Percentiles rank a stretch among this genome's conserved stretches.
Evolutionary conservation across 768 basidiomycete species (phyloP).

Genomic region (Russula ochroleuca): DNA sequence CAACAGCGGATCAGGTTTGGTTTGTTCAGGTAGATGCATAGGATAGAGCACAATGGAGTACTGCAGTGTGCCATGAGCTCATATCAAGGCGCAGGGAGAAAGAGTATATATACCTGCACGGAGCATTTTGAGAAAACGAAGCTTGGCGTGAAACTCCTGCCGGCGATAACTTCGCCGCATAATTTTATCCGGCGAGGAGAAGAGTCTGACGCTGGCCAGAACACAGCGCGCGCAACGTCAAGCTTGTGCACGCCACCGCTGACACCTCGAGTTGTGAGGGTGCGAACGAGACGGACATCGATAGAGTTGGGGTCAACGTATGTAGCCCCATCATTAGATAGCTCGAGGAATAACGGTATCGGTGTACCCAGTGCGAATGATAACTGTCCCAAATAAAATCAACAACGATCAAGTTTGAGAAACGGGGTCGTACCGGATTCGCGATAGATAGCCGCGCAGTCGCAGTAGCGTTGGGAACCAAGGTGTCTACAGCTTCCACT

Average conservation of each 20-base stretch:
- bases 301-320: constrained; percentile 1
- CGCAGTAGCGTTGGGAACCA: not conserved
- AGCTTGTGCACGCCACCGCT: constrained; percentile 1
- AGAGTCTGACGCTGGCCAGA: constrained; percentile 13
- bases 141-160: constrained; percentile 11
- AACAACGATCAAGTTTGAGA: not conserved
- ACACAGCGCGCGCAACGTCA: constrained; percentile 15
- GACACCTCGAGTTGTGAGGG: constrained; percentile 7
- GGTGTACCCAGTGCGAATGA: constrained; percentile 21
- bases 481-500: constrained; percentile 10
- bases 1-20: constrained; percentile 14
- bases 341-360: constrained; percentile 20
- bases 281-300: constrained; percentile 22
- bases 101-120: constrained; percentile 6
- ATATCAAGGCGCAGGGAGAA: not conserved
- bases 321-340: not conserved
- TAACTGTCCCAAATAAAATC: constrained; percentile 9
- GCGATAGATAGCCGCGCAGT: constrained; percentile 18
- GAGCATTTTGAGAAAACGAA: constrained; percentile 20
- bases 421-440: constrained; percentile 9
- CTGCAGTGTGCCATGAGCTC: constrained; percentile 9
- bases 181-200: constrained; percentile 4
- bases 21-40: not conserved
- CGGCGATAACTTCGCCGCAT: constrained; percentile 14
- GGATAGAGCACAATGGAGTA: constrained; percentile 18